phyloP scores from a whole-genome alignment of 2,329 filamentous ascomycete genomes.

The Colletotrichum melonis region DNA sequence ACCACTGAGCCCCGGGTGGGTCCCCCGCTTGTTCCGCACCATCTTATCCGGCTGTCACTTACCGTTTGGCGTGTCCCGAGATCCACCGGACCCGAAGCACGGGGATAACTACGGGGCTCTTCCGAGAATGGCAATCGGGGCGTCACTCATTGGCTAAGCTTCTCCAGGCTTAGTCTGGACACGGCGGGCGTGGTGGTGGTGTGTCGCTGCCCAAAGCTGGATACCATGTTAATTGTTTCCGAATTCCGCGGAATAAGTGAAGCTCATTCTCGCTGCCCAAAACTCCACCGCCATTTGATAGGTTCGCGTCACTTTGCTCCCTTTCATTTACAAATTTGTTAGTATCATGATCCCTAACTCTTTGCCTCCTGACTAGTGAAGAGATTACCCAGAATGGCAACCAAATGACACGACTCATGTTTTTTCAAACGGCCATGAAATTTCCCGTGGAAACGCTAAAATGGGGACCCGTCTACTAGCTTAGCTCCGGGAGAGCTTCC shows the following conservation, averaged over 20 bases:
- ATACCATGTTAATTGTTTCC: background rate
- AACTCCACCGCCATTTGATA: background rate
- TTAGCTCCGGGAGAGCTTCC: background rate
- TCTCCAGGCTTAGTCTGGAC: background rate
- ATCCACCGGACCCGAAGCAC: background rate
- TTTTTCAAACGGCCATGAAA: background rate
- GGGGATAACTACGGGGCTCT: background rate
- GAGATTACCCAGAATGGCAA: conserved; percentile 5
- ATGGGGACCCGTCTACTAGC: background rate
- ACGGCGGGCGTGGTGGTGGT: background rate
- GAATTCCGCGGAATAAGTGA: background rate
- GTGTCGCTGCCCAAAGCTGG: conserved; percentile 4
- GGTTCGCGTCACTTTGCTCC: too few species aligned
- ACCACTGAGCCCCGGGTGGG: background rate
- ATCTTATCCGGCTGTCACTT: background rate
- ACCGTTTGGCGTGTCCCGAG: background rate
- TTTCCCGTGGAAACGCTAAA: background rate
- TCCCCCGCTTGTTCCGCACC: conserved; percentile 8
- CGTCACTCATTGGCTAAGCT: conserved; percentile 19
- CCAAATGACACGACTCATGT: background rate
- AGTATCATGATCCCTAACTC: background rate
- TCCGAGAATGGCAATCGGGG: conserved; percentile 24
- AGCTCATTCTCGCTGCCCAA: background rate
- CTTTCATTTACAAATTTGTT: background rate
- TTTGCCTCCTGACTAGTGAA: conserved; percentile 1